Base-by-base conservation (phyloP, 148 eudicot species). In the Heliamphora exappendiculata region DNA sequence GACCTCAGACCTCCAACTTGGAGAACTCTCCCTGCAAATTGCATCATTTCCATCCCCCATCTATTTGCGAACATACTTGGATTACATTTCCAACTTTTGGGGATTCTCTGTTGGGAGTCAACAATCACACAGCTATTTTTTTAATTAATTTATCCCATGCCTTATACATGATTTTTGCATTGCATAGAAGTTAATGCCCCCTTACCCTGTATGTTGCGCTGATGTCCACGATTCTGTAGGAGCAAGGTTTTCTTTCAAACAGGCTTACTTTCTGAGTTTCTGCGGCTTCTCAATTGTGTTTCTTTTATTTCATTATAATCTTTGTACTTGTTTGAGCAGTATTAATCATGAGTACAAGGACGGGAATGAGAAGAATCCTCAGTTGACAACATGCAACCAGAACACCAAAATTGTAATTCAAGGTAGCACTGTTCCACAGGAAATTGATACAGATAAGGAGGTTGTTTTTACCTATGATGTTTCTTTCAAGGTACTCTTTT, bases 271-370 rank as follows among this genome's bases (percentile, higher is more conserved):
- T n/a, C n/a, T n/a, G n/a, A n/a, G n/a, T 81, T 69, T 70, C 29
- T 84, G 73, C 45, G 29, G 34, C 36, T 13, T 73, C 47, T 19
- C 58, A 31, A 42, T 36, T 60, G 36, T 64, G 16, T n/a, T 70
- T 9, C 29, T n/a, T 58, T 47, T 72, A 26, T 75, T 53, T 36
- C 13, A 5, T 74, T 55, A 33, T 76, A 39, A 44, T 80, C 28
- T 75, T 47, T 3, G 9, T 7, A 9, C 19, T 37, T 63, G 33
- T 58, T 29, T 45, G 53, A 50, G 75, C 85, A 87, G 90, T 76
- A 85, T 87, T 41, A 85, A 80, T 41, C 90, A 87, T 11, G 90
- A 87, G 72, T 78, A 78, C 64, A 65, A 78, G 49, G 80, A 78
- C 3, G 71, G 76, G 80, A 53, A 62, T 71, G 80, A 71, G 26